phyloP scores from a whole-genome alignment of 495 filamentous ascomycete genomes.

The Aspergillus sclerotioniger region DNA sequence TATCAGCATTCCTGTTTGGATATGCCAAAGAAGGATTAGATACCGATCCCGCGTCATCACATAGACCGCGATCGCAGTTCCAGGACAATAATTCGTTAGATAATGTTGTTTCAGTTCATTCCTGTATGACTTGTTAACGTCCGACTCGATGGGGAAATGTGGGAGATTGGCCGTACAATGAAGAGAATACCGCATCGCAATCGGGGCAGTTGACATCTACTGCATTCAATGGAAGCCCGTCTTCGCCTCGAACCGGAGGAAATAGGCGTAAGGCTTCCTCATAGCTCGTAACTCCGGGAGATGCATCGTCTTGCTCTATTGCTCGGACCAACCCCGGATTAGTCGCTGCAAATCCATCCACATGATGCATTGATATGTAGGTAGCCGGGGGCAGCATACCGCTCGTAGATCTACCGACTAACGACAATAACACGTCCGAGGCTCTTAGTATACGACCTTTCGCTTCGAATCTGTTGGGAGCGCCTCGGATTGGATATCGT shows the following conservation, averaged over 20 bases:
- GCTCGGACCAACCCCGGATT: not conserved
- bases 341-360: conserved; percentile 4
- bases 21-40: not conserved
- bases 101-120: conserved; percentile 30
- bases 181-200: conserved; percentile 32
- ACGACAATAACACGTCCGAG: conserved; percentile 24
- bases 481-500: conserved; percentile 12
- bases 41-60: conserved; percentile 36
- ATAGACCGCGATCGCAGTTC: conserved; percentile 29
- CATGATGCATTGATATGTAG: conserved; percentile 8
- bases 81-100: conserved; percentile 29
- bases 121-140: conserved; percentile 14
- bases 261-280: conserved; percentile 30
- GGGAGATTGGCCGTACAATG: conserved; percentile 16
- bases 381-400: conserved; percentile 18
- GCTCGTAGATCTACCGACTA: conserved; percentile 21
- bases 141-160: not conserved
- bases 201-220: conserved; percentile 29
- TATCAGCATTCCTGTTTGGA: not conserved
- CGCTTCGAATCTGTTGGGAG: conserved; percentile 14
- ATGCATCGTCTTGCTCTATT: conserved; percentile 14
- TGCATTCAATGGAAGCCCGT: conserved; percentile 21
- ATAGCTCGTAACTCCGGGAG: conserved; percentile 23
- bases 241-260: conserved; percentile 29
- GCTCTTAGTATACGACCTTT: conserved; percentile 22